Evolutionary conservation across 257 asterid species (phyloP).

Genomic region (Petunia secreta): DNA sequence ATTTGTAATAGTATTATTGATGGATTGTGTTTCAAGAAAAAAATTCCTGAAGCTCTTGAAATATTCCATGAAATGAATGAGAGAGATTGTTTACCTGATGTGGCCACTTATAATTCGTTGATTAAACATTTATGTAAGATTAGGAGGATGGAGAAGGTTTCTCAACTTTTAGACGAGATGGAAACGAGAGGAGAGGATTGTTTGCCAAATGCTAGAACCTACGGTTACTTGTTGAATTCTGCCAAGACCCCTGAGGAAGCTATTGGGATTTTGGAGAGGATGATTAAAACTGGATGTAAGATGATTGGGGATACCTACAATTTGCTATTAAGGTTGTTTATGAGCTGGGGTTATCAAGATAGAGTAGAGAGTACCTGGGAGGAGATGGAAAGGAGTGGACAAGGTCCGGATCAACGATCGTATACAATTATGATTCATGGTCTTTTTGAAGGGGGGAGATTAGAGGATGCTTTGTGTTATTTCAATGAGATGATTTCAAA

Average conservation of each 20-base stretch:
- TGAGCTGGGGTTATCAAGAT: too few species aligned
- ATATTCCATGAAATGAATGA: conserved; percentile 58
- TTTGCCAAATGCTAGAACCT: conserved; percentile 57
- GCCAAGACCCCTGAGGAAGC: conserved; percentile 57
- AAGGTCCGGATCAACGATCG: conserved; percentile 69
- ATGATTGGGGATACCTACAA: too few species aligned
- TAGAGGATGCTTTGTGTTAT: too few species aligned
- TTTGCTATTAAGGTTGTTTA: too few species aligned
- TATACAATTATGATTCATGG: too few species aligned
- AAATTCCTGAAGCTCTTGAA: conserved; percentile 73
- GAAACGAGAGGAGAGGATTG: conserved; percentile 44
- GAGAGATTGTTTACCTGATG: conserved; percentile 50
- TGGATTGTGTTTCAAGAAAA: conserved; percentile 85
- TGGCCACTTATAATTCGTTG: conserved; percentile 63
- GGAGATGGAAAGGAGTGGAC: conserved; percentile 69
- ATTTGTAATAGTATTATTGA: conserved; percentile 74
- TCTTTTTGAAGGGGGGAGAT: too few species aligned
- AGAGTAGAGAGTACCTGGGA: conserved; percentile 40
- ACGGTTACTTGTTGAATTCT: conserved; percentile 47
- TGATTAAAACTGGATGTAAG: conserved; percentile 44
- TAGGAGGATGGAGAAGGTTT: conserved; percentile 60
- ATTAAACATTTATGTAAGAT: conserved; percentile 69
- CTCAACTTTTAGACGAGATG: conserved; percentile 63
- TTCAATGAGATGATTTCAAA: too few species aligned
- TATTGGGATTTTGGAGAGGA: conserved; percentile 54